Evolutionary conservation across 495 filamentous ascomycete species (phyloP).

Genomic region (Xylaria palmicola): DNA sequence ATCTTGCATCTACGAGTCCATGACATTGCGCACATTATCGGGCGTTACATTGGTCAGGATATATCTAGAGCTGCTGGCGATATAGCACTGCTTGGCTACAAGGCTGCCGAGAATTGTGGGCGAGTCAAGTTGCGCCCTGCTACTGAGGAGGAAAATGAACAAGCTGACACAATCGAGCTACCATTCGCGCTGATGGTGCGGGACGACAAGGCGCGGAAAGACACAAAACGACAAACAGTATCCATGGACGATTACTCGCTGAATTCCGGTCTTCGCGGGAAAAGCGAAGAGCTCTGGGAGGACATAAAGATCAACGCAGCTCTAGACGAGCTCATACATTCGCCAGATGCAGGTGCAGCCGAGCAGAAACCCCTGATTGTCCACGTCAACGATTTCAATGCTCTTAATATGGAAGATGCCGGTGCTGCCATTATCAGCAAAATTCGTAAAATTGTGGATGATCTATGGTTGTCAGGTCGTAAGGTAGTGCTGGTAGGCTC

Average conservation of each 20-base stretch:
- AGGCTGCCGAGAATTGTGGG: slow-evolving; percentile 47
- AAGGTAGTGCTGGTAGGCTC: slow-evolving; percentile 74
- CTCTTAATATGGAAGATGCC: slow-evolving; percentile 62
- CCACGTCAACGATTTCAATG: slow-evolving; percentile 76
- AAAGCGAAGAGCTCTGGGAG: slow-evolving; percentile 40
- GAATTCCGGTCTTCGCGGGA: slow-evolving; percentile 16
- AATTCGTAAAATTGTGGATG: slow-evolving; percentile 68
- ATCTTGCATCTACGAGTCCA: slow-evolving; percentile 74
- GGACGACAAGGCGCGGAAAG: slow-evolving; percentile 20
- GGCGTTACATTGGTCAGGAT: slow-evolving; percentile 68
- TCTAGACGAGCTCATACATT: slow-evolving; percentile 37
- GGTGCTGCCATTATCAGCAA: slow-evolving; percentile 61
- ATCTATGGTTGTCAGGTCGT: slow-evolving; percentile 64
- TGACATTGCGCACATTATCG: slow-evolving; percentile 76
- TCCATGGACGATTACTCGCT: slow-evolving; percentile 28
- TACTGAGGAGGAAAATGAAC: slow-evolving; percentile 13
- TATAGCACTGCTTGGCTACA: slow-evolving; percentile 64
- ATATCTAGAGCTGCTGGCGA: slow-evolving; percentile 39
- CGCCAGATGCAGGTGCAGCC: slow-evolving; percentile 27
- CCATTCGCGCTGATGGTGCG: slow-evolving; percentile 14
- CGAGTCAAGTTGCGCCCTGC: slow-evolving; percentile 20
- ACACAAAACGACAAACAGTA: slow-evolving; percentile 19
- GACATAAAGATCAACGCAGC: slow-evolving; percentile 43
- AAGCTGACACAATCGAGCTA: background rate
- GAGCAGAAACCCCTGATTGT: slow-evolving; percentile 55